These are phyloP conservation scores for Saprolegnia diclina DNA, from an alignment of 352 stramenopile species.

Conservation along the genomic window DNA sequence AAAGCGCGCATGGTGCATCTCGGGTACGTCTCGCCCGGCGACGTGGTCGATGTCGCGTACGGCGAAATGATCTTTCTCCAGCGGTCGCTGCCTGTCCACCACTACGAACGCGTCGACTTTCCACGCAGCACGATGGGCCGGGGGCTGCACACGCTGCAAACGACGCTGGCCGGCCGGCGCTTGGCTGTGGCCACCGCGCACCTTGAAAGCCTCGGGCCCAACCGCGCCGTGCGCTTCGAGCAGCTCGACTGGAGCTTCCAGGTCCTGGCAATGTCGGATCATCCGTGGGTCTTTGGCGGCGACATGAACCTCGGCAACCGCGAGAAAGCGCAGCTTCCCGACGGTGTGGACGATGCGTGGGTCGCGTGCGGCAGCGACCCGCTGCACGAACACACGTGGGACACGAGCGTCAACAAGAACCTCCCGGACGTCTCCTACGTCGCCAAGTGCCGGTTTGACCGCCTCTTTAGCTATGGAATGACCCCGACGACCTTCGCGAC, in stretches of 20 bases:
- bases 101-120: conserved; percentile 15
- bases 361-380: neutral
- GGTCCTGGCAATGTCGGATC: neutral
- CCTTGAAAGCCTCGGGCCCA: conserved; percentile 19
- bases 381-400: conserved; percentile 19
- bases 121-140: conserved; percentile 9
- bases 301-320: conserved; percentile 27
- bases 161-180: neutral
- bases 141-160: conserved; percentile 8
- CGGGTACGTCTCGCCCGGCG: conserved; percentile 10
- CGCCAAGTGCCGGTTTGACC: conserved; percentile 26
- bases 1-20: neutral
- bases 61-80: conserved; percentile 23
- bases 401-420: conserved; percentile 28
- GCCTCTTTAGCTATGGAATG: conserved; percentile 12
- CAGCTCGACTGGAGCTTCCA: conserved; percentile 25
- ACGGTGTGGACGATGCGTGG: conserved; percentile 20
- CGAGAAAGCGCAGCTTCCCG: conserved; percentile 8
- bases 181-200: conserved; percentile 12
- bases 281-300: conserved; percentile 23
- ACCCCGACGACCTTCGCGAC: conserved; percentile 7
- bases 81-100: conserved; percentile 8
- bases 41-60: conserved; percentile 11
- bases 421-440: conserved; percentile 2
- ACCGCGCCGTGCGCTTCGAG: neutral